Percentiles rank a stretch among this genome's conserved stretches.
Conservation (phyloP, 768 basidiomycete species). For the Coprinopsis cinerea region DNA sequence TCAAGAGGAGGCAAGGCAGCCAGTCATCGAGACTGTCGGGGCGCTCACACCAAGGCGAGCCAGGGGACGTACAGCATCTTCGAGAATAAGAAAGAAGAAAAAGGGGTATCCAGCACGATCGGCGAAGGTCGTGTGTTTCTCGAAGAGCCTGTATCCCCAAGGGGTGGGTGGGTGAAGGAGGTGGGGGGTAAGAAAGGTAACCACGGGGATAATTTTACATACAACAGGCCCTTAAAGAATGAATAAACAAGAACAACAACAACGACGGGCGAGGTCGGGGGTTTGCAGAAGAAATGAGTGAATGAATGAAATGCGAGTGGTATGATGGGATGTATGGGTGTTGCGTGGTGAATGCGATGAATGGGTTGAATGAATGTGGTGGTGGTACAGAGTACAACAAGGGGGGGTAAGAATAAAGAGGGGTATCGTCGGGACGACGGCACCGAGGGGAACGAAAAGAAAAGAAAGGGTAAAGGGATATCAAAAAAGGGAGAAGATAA, state of each 20-base stretch:
- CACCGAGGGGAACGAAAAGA: slow-evolving; percentile 1
- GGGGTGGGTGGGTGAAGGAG: background rate
- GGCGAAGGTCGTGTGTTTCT: background rate
- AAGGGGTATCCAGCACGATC: slow-evolving; percentile 3
- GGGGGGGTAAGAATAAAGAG: slow-evolving; percentile 2
- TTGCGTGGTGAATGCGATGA: slow-evolving; percentile 1
- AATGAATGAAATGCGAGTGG: background rate
- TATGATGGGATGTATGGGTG: background rate
- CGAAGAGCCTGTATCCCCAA: background rate
- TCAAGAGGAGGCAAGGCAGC: no score
- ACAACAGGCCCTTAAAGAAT: background rate
- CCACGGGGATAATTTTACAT: background rate
- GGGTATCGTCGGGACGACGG: background rate
- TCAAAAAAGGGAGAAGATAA: slow-evolving; percentile 10
- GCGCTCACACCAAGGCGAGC: no score
- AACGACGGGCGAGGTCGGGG: background rate
- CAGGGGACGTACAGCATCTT: no score
- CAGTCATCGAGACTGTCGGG: no score
- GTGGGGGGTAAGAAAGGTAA: background rate
- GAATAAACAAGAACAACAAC: slow-evolving; percentile 5
- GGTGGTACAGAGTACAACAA: slow-evolving; percentile 5
- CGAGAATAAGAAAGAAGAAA: no score
- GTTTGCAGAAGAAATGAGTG: background rate
- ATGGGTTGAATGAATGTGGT: background rate
- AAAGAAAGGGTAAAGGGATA: slow-evolving; percentile 5